Evolutionary conservation across 805 yeast genomes (phyloP).

Genomic region (Kuraishia molischiana): DNA sequence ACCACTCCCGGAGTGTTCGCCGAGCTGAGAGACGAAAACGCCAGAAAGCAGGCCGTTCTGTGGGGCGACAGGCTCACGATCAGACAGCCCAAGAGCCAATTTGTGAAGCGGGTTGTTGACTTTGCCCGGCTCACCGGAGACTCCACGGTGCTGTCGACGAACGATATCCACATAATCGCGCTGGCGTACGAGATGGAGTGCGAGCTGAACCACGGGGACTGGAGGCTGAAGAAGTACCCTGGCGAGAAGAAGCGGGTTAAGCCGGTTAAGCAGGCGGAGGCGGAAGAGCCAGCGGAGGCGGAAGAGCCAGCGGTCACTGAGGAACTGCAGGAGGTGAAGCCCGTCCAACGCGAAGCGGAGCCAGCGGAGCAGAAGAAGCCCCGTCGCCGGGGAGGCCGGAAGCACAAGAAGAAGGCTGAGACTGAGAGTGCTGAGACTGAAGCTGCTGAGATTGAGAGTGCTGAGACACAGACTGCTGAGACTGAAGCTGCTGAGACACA

Average conservation of each 20-base stretch:
- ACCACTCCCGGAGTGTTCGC: constrained; percentile 88
- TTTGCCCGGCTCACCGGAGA: constrained; percentile 92
- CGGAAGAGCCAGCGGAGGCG: constrained; percentile 7
- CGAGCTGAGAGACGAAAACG: constrained; percentile 81
- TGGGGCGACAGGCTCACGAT: constrained; percentile 69
- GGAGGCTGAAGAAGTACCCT: constrained; percentile 63
- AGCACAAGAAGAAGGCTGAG: constrained; percentile 50
- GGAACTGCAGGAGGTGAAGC: constrained; percentile 4
- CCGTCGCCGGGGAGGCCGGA: constrained; percentile 57
- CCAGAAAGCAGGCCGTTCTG: constrained; percentile 65
- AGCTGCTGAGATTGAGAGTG: constrained; percentile 18
- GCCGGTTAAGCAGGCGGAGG: constrained; percentile 12
- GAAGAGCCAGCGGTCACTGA: too few species aligned
- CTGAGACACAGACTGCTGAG: constrained; percentile 9
- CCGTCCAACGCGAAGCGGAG: constrained; percentile 4
- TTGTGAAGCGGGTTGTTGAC: constrained; percentile 54
- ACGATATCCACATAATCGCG: constrained; percentile 90
- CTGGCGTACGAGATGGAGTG: constrained; percentile 80
- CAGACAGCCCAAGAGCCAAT: constrained; percentile 67
- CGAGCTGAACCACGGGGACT: constrained; percentile 58
- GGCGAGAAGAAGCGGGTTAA: constrained; percentile 44
- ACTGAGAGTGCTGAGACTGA: too few species aligned
- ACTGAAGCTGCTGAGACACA: constrained; percentile 3
- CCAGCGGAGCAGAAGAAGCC: constrained; percentile 21
- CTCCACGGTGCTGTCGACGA: constrained; percentile 72